Conservation (phyloP, 2,329 filamentous ascomycete genomes). For the Ceratocystis cacaofunesta region DNA sequence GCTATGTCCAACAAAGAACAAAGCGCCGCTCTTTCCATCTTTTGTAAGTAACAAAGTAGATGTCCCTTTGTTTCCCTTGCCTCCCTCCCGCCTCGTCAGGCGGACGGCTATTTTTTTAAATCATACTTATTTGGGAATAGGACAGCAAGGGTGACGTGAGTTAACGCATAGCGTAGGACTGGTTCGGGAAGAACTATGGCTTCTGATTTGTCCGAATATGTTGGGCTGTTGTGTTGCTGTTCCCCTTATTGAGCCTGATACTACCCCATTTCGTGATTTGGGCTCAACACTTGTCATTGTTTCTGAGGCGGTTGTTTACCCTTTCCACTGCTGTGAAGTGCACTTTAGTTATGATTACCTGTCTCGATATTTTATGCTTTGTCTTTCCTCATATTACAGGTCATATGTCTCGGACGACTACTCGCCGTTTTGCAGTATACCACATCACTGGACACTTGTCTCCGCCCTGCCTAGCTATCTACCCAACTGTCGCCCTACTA, state of each 20-base stretch:
- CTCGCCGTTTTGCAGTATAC: not conserved
- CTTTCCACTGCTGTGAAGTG: too few relatives aligned
- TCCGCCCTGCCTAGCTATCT: not conserved
- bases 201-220: not conserved
- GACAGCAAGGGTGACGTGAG: not conserved
- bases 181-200: not conserved
- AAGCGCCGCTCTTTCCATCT: not conserved
- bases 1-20: not conserved
- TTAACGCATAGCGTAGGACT: not conserved
- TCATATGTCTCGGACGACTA: not conserved
- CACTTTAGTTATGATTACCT: not conserved
- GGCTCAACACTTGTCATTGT: too few relatives aligned
- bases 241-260: not conserved
- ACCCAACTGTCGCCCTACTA: not conserved
- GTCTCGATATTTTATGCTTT: not conserved
- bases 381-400: not conserved
- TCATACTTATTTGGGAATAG: conserved; percentile 9
- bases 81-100: not conserved
- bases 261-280: not conserved
- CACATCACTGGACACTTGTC: not conserved
- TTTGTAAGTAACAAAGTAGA: too few relatives aligned
- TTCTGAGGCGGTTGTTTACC: too few relatives aligned
- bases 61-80: not conserved
- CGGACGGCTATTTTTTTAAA: conserved; percentile 13
- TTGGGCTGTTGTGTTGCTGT: not conserved